Percentiles rank a stretch among this genome's conserved stretches.
phyloP scores from a whole-genome alignment of 1,284 basidiomycete genomes.

The Spongispora temasekensis region DNA sequence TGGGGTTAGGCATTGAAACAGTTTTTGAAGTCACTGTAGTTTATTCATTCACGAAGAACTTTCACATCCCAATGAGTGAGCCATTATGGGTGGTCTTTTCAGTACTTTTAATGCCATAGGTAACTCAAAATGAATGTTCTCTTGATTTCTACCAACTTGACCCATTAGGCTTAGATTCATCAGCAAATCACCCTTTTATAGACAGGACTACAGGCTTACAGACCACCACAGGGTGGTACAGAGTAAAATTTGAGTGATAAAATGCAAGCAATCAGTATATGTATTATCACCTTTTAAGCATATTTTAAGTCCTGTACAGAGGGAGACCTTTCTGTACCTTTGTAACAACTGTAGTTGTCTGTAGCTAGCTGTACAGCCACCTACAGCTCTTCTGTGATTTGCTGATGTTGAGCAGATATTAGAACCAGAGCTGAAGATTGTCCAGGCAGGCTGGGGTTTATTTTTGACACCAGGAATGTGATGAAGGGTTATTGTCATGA shows the following conservation, averaged over 20 bases:
- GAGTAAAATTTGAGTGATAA: no score
- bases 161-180: slow-evolving; percentile 10
- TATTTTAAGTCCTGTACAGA: no score
- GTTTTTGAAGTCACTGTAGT: no score
- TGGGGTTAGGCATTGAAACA: no score
- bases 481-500: slow-evolving; percentile 8
- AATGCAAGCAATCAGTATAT: no score
- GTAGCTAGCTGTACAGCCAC: no score
- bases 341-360: no score
- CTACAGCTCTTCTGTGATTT: slow-evolving; percentile 17
- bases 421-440: background rate
- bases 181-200: slow-evolving; percentile 42
- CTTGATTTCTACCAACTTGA: background rate
- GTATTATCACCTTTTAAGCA: no score
- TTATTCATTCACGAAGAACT: background rate
- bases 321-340: no score
- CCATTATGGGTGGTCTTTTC: background rate
- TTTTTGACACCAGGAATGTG: slow-evolving; percentile 12
- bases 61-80: slow-evolving; percentile 18
- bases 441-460: background rate
- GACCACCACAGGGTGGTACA: no score
- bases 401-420: slow-evolving; percentile 54
- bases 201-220: no score
- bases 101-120: background rate
- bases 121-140: background rate